Conservation (phyloP, 78 protist species). For the Capsaspora owczarzaki region DNA sequence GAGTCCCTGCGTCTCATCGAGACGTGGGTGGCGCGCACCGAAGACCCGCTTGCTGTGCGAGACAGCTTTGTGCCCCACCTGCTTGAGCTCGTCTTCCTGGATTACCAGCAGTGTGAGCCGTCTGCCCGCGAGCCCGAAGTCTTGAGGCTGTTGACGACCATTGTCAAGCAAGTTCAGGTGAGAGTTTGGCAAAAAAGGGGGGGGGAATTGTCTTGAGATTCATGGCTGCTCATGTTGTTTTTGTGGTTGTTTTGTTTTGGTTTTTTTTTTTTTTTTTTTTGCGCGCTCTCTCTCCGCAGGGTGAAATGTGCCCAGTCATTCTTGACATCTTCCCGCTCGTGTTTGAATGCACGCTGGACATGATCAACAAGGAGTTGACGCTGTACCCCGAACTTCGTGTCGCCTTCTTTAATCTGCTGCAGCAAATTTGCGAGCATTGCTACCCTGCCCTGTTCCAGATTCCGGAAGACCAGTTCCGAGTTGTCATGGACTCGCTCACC, state of each 20-base stretch:
- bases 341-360: constrained; percentile 68
- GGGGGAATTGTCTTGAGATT: background rate
- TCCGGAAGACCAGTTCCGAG: constrained; percentile 29
- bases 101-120: constrained; percentile 12
- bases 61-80: constrained; percentile 19
- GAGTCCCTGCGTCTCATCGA: constrained; percentile 19
- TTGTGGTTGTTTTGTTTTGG: background rate
- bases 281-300: no score
- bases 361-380: constrained; percentile 65
- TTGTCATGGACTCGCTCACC: constrained; percentile 58
- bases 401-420: constrained; percentile 56
- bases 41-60: constrained; percentile 5
- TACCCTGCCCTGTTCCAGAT: constrained; percentile 25
- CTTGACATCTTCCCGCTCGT: constrained; percentile 53
- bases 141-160: constrained; percentile 4
- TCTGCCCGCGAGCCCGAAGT: constrained; percentile 42
- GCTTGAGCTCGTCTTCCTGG: constrained; percentile 19
- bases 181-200: background rate
- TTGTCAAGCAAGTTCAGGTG: constrained; percentile 5
- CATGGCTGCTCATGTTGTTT: background rate
- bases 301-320: background rate
- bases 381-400: constrained; percentile 82
- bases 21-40: constrained; percentile 14
- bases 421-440: background rate
- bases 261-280: background rate